Percentiles rank a stretch among this genome's conserved stretches.
These are phyloP conservation scores for Cenchrus americanus DNA, from an alignment of 176 grass and related monocot species.

Conservation along the genomic window DNA sequence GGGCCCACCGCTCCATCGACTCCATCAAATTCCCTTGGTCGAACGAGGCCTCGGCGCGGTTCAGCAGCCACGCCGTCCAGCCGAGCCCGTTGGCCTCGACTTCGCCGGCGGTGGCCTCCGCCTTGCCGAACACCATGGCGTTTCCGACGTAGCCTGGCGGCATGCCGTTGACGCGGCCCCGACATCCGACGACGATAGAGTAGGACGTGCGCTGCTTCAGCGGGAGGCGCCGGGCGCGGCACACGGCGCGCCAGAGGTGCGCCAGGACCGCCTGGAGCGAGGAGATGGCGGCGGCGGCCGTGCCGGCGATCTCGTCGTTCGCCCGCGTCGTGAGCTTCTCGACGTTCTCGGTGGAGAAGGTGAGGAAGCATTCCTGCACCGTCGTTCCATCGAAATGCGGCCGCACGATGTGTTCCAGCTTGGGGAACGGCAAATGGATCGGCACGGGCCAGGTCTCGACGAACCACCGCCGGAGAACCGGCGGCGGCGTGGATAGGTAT, in stretches of 20 bases:
- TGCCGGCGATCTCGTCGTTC: slow-evolving; percentile 38
- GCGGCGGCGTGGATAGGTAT: neutral
- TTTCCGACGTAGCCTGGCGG: slow-evolving; percentile 47
- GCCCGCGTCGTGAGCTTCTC: slow-evolving; percentile 36
- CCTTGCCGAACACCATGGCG: slow-evolving; percentile 8
- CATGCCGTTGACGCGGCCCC: slow-evolving; percentile 18
- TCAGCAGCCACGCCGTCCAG: slow-evolving; percentile 38
- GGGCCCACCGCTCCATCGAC: neutral
- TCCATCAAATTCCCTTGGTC: neutral
- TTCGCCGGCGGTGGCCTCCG: slow-evolving; percentile 36
- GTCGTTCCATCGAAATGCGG: neutral
- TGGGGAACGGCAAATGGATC: slow-evolving; percentile 25
- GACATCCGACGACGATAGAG: slow-evolving; percentile 30
- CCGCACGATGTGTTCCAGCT: neutral
- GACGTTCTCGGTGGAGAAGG: slow-evolving; percentile 36
- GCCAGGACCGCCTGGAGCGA: slow-evolving; percentile 52
- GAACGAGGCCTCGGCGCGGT: slow-evolving; percentile 30
- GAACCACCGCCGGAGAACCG: slow-evolving; percentile 36
- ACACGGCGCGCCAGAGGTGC: slow-evolving; percentile 45
- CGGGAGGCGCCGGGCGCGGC: slow-evolving; percentile 40
- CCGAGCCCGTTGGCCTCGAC: slow-evolving; percentile 30
- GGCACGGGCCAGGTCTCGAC: slow-evolving; percentile 27
- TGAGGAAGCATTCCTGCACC: slow-evolving; percentile 38
- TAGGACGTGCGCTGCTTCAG: slow-evolving; percentile 40
- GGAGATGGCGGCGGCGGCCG: slow-evolving; percentile 26